Conservation (phyloP, 305 asterid species). For the Fraxinus ornus region DNA sequence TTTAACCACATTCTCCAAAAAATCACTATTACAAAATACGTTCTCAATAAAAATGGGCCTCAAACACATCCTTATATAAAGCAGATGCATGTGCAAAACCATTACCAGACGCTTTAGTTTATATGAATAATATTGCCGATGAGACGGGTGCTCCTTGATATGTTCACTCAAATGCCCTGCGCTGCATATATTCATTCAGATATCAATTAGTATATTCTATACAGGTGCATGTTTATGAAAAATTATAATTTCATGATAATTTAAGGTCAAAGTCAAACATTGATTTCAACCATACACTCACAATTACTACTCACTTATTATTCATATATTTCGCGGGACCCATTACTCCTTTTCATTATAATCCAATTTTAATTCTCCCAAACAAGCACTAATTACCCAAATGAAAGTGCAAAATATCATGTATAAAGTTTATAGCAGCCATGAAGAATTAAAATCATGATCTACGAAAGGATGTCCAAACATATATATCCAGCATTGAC, state of each 20-base stretch:
- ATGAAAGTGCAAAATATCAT: neutral
- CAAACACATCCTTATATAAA: neutral
- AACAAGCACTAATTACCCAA: neutral
- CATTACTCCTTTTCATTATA: neutral
- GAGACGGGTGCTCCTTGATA: slow-evolving; percentile 53
- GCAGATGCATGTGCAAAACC: neutral
- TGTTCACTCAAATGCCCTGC: slow-evolving; percentile 82
- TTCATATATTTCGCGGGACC: neutral
- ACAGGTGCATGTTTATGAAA: neutral
- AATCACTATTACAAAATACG: no score
- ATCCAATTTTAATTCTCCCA: neutral
- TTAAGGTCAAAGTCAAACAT: neutral
- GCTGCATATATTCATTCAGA: slow-evolving; percentile 43
- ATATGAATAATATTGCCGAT: slow-evolving; percentile 66
- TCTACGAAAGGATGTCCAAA: neutral
- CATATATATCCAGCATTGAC: neutral
- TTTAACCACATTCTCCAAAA: no score
- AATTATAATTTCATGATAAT: neutral
- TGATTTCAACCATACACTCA: neutral
- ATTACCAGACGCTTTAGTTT: slow-evolving; percentile 76
- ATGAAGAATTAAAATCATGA: neutral
- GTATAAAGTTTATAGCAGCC: neutral
- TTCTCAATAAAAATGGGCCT: no score
- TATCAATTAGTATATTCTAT: slow-evolving; percentile 26
- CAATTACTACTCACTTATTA: neutral